Evolutionary conservation across 352 stramenopile genomes (phyloP), one percentile per base, ranked within the genome.

Genomic region (Pythium rishiriense): DNA sequence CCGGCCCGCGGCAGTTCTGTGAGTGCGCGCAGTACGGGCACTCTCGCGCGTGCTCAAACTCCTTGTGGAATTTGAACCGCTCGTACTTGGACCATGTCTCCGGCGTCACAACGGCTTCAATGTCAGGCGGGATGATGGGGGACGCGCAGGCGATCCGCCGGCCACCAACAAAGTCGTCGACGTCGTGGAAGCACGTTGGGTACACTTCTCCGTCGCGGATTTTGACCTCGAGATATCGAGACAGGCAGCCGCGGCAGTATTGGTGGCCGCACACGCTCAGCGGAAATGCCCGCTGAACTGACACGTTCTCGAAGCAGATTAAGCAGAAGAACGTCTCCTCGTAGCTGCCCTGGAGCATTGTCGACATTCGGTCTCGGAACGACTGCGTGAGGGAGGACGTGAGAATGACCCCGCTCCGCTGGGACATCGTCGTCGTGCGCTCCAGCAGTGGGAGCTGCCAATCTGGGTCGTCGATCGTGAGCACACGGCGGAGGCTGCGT

Each of bases 41-140:
- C 72, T 91, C 68, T 6, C 83, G 80, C 9, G 76, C 77, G 43
- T 85, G 64, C 49, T 81, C 65, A 45, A 86, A 66, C 67, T 90
- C 78, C 65, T 87, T 87, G 73, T 93, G 90, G 66, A 97, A 96
- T 55, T 93, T 91, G 62, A 97, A 89, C 60, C 87, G 93, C 64
- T 77, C 64, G 62, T 94, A 96, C 75, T 94, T 94, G 25, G 70
- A 72, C 77, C 79, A 94, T 0, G 83, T 57, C 3, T 78, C 62
- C 1, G 78, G 54, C 1, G 75, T 78, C n/a, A 91, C 68, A 21
- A 84, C 55, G 10, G 64, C 57, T n/a, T 61, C 66, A 25, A 90
- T 83, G 31, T 90, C 84, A 14, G 74, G 63, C 15, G 71, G 52
- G 4, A 64, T 28, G 35, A 93, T 81, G 4, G 74, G 63, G 5